Base-by-base conservation (phyloP, 495 filamentous ascomycete genomes). In the Lasiosphaeriaceae sp. region DNA sequence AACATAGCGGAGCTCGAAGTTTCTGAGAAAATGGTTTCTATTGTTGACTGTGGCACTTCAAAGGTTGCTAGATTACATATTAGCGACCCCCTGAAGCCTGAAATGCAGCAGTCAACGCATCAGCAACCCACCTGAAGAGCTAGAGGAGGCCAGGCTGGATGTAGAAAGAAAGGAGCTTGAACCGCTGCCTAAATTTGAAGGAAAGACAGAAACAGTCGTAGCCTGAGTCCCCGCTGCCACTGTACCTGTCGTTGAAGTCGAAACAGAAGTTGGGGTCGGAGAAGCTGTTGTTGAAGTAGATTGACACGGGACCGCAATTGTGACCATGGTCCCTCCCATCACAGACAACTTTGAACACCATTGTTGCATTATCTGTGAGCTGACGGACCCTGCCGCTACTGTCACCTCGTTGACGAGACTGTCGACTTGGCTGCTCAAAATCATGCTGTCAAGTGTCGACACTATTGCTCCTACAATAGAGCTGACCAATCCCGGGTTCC, bases 261-360 rank as follows among this genome's bases (percentile, higher is more conserved):
- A 5, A 4, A 43, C 5, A n/a, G 8, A 31, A 37, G 34, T 16
- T 23, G 46, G 35, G 35, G 45, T 12, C 22, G 29, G 45, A 4
- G 46, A 3, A 3, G 17, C 29, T 39, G 41, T 47, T 17, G 47
- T 47, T 14, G 52, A 16, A 5, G 41, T n/a, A n/a, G 56, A 37
- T 22, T 24, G 29, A 37, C 55, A 62, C 8, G 50, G 24, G 37
- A 62, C 47, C 12, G 59, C 50, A 1, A 62, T 37, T 0, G 54
- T 52, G 21, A 60, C 31, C 45, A 58, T 31, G 16, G 58, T 46
- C 37, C 43, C 50, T 24, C 54, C 54, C 9, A 60, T 21, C 16
- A 60, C 47, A 11, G 50, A 51, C 22, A 64, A 19, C 21, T n/a
- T 9, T 9, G 61, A 64, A 39, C 58, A 64, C 24, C 24, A 43